Evolutionary conservation across 768 basidiomycete genomes (phyloP), one percentile per base, ranked within the genome.

Genomic region (Boletus speciosus): DNA sequence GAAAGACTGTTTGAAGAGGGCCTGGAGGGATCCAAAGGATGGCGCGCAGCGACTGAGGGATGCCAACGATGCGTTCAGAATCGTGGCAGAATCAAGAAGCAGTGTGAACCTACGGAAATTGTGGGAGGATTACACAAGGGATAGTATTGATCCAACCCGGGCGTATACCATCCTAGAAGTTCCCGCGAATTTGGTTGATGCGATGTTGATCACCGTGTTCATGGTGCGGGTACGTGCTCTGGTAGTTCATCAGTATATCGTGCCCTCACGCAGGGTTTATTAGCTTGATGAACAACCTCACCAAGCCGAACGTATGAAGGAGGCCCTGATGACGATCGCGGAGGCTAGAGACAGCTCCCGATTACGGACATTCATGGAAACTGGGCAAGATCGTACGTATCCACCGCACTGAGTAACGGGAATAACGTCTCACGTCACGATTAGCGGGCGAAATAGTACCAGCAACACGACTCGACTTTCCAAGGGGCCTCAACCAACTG

Each of bases 401-500:
- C 32, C n/a, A 27, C 25, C 37, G 6, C 7, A 12, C 14, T 34
- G 11, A 21, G 47, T 36, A 36, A 27, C 44, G 32, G 39, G 31
- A 42, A 51, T 38, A 47, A 41, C 15, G 8, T 42, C 51, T 59
- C 44, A 60, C 3, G 15, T 52, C 36, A 32, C 16, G 29, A 38
- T 53, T 57, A 93, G 87, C 86, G 54, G 91, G 88, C 21, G 88
- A 87, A 44, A 70, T 80, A n/a, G 63, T 74, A 23, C 66, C 72
- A 6, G 74, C 78, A 35, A 81, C 73, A 3, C 78, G 79, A 42
- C 77, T 76, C 4, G 90, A 92, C 56, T 77, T 88, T 64, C 93
- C 93, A 27, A 81, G 92, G 52, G 93, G 93, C 6, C 78, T 95
- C 29, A 88, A 93, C 65, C 93, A 95, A 64, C 78, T 92, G 21